Conservation (phyloP, 371 early-diverging fungal species). For the Mortierella sp. region DNA sequence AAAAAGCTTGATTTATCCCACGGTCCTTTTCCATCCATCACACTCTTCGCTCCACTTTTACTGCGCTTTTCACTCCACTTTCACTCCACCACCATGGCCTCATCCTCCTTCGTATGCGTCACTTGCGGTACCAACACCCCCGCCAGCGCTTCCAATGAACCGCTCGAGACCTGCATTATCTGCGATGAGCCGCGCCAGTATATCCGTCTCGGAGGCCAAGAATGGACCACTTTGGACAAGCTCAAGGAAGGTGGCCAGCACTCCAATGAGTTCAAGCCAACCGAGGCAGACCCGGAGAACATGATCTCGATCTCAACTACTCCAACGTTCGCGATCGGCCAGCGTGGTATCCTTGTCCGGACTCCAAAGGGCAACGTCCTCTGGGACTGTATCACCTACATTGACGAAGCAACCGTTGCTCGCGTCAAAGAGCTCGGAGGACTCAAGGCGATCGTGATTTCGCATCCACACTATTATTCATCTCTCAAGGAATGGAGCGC, state of each 20-base stretch:
- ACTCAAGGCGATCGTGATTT: slow-evolving; percentile 45
- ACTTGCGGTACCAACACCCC: slow-evolving; percentile 42
- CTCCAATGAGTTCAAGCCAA: slow-evolving; percentile 34
- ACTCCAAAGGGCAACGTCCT: slow-evolving; percentile 40
- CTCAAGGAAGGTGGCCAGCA: slow-evolving; percentile 25
- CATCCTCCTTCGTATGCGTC: slow-evolving; percentile 31
- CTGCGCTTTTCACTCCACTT: not conserved
- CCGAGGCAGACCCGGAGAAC: slow-evolving; percentile 28
- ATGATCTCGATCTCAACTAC: slow-evolving; percentile 41
- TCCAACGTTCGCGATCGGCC: slow-evolving; percentile 45
- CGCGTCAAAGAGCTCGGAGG: slow-evolving; percentile 37
- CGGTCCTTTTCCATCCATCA: too few species aligned
- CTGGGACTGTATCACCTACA: slow-evolving; percentile 48
- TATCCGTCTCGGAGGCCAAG: slow-evolving; percentile 36
- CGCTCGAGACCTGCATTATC: slow-evolving; percentile 30
- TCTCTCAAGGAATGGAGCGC: slow-evolving; percentile 43
- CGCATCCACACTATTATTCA: slow-evolving; percentile 51
- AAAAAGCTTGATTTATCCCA: too few species aligned
- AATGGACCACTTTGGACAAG: slow-evolving; percentile 43
- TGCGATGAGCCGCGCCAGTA: slow-evolving; percentile 51
- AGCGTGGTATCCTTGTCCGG: slow-evolving; percentile 33
- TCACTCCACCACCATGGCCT: slow-evolving; percentile 3
- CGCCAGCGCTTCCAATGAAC: slow-evolving; percentile 10
- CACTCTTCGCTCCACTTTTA: too few species aligned
- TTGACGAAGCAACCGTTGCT: slow-evolving; percentile 37